Percentiles rank a stretch among this genome's conserved stretches.
phyloP scores from a whole-genome alignment of 768 basidiomycete species.

The Serpula lacrymans region DNA sequence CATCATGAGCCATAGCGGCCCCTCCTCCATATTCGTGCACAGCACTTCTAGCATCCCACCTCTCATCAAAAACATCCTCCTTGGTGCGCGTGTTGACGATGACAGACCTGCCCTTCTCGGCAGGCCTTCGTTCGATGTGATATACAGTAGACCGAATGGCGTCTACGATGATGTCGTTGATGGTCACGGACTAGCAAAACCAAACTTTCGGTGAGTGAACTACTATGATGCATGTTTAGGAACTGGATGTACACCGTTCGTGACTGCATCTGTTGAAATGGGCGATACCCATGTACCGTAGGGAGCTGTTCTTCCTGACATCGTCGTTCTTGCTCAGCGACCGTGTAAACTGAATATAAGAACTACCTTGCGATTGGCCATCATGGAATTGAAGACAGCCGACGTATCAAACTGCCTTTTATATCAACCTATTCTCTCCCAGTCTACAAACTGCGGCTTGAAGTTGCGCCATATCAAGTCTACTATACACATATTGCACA shows the following conservation, averaged over 20 bases:
- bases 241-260: not conserved
- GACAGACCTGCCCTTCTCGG: conserved; percentile 16
- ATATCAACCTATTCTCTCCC: too few species aligned
- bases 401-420: too few species aligned
- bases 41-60: conserved; percentile 47
- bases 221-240: conserved; percentile 2
- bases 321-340: too few species aligned
- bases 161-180: conserved; percentile 9
- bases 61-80: conserved; percentile 44
- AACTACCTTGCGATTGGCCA: too few species aligned
- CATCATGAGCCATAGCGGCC: conserved; percentile 11
- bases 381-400: too few species aligned
- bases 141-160: conserved; percentile 1
- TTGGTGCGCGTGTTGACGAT: conserved; percentile 33
- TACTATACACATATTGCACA: too few species aligned
- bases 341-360: too few species aligned
- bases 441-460: too few species aligned
- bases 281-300: conserved; percentile 37
- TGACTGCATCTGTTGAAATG: conserved; percentile 29
- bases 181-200: conserved; percentile 6
- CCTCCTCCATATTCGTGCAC: conserved; percentile 69
- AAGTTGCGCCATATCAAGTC: too few species aligned
- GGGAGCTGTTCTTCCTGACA: conserved; percentile 24
- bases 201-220: not conserved
- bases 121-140: conserved; percentile 12